Evolutionary conservation across 306 rosid species (phyloP), one percentile per base, ranked within the genome.

Genomic region (Trichosanthes truncata): DNA sequence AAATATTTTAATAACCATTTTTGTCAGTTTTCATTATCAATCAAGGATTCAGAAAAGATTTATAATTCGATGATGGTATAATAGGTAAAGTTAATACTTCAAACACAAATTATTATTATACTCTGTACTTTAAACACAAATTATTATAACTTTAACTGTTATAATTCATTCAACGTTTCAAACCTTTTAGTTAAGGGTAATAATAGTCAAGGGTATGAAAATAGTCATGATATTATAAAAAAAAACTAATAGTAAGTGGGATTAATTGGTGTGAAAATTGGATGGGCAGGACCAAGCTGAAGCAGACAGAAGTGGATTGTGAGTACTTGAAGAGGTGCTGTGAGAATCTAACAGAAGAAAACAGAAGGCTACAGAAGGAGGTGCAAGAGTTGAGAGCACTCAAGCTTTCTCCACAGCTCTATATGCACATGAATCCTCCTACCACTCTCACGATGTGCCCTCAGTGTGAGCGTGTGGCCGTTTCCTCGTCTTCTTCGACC

Each of bases 401-500:
- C 79, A 93, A 93, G 74, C 83, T 95, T 23, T 91, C 97, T 13
- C 98, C 98, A 51, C 97, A 92, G 82, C 83, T 91, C 35, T 91
- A 92, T 86, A 92, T 86, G 97, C 92, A 94, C 55, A 92, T 92
- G 97, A 92, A 80, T 65, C 99, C 97, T 79, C 99, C 99, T 65
- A 95, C 97, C 56, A 95, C 99, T 20, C 99, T 95, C 66, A 91
- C 97, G 29, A 93, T 95, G 96, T 95, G 99, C 83, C 97, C 99
- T 66, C 91, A 96, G 0, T 95, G 99, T 2, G 93, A 95, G 89
- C 95, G 97, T 1, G 95, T 92, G 4, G 88, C 89, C 0, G 91
- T 85, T 61, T 82, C 97, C 9, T 87, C 89, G 0, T 49, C 97
- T 11, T 87, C 91, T 10, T 78, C 91, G 0, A 41, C 89, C 7